phyloP scores from a whole-genome alignment of 441 rosid genomes.

The Pelargonium cotyledonis region DNA sequence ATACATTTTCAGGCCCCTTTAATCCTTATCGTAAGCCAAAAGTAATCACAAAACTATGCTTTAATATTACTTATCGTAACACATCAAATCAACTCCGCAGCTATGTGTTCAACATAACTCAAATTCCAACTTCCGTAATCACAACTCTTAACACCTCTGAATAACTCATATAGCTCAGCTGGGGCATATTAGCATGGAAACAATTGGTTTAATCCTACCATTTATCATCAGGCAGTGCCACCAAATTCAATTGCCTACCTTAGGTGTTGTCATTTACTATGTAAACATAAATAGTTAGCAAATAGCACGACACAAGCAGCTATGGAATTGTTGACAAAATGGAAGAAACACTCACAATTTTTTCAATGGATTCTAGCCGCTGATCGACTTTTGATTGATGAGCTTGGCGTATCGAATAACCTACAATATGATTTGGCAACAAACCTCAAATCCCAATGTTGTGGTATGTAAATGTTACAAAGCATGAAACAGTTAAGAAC shows the following conservation, averaged over 20 bases:
- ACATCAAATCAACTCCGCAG: neutral
- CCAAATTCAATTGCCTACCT: too few species aligned
- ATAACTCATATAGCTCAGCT: neutral
- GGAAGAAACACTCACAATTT: conserved; percentile 52
- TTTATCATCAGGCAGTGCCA: too few species aligned
- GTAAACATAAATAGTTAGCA: neutral
- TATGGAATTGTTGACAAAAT: conserved; percentile 1
- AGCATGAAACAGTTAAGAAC: neutral
- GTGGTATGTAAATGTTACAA: neutral
- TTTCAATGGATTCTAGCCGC: conserved; percentile 86
- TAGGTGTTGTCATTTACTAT: neutral
- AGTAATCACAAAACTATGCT: neutral
- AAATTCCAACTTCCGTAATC: neutral
- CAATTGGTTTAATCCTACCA: neutral
- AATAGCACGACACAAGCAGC: neutral
- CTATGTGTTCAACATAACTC: neutral
- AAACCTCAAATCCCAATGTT: neutral
- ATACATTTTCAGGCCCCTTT: too few species aligned
- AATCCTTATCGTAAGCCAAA: neutral
- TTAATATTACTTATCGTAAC: neutral
- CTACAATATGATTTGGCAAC: conserved; percentile 34
- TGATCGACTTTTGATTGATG: conserved; percentile 61
- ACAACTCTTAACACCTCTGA: neutral
- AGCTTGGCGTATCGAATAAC: conserved; percentile 70
- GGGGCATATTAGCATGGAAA: neutral